Evolutionary conservation across 2,329 filamentous ascomycete genomes (phyloP), one percentile per base, ranked within the genome.

Genomic region (Sodiomyces alkalinus): DNA sequence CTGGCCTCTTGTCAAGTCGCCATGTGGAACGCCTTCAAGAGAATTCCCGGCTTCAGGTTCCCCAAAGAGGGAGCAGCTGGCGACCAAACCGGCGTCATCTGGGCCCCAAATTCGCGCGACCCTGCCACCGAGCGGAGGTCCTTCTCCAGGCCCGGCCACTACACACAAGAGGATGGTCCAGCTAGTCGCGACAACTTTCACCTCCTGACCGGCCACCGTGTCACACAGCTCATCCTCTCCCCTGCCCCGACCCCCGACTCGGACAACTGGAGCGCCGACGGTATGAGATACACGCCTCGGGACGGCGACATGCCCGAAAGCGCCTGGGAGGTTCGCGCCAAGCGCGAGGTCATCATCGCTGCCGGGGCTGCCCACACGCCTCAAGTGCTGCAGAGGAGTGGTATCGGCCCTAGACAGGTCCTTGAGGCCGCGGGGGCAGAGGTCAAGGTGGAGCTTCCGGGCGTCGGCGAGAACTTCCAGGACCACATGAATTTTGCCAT

Each of bases 291-390:
- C n/a, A n/a, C n/a, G n/a, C n/a, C n/a, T n/a, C n/a, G n/a, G n/a
- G 23, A 22, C 22, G 32, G 29, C 22, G 18, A 20, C 13, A 13
- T 14, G 19, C 17, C 14, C 4, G 27, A 16, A n/a, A 39, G 39
- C 15, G 22, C 33, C 13, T 27, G 41, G 11, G 33, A 41, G 38
- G 44, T 49, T 3, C 40, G 35, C 9, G 45, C 46, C 8, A 42
- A 41, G 22, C 48, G 48, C 16, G 64, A 68, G 37, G 55, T 68
- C 10, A 64, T 68, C 20, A 33, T 68, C 6, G 53, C 57, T 0
- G 62, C 56, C 1, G 64, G 64, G 11, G 47, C 55, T 3, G 58
- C 65, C 40, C 61, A 64, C 40, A 56, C 57, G 4, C 64, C 64
- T 1, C 59, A 65, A 36, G 51, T 68, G 5, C 55, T 68, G 2